A percentile compares a stretch with the other conserved stretches of the same genome.
These are phyloP conservation scores for Collybiopsis confluens DNA, from an alignment of 768 basidiomycete genomes.

Conservation along the genomic window DNA sequence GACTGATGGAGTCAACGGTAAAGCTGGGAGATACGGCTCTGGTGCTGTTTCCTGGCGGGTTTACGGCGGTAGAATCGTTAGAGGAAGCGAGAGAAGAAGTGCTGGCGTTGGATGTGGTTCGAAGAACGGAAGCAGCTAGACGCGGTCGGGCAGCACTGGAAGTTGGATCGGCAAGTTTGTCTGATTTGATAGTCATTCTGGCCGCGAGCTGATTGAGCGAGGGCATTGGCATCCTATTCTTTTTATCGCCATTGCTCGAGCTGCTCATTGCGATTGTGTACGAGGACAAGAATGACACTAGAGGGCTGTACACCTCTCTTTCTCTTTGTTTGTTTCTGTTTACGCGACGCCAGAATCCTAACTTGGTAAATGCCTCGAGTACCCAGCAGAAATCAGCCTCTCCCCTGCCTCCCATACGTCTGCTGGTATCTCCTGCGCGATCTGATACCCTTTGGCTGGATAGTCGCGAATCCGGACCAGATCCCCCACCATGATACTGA, in stretches of 20 bases:
- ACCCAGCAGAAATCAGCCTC: conserved; percentile 12
- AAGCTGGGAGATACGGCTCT: conserved; percentile 57
- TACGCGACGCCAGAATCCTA: no score
- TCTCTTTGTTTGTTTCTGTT: not conserved
- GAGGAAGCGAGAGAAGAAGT: conserved; percentile 51
- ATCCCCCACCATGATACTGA: conserved; percentile 15
- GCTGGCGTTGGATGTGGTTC: conserved; percentile 55
- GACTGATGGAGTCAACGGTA: conserved; percentile 42
- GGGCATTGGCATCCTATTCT: conserved; percentile 28
- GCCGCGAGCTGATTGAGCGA: conserved; percentile 82
- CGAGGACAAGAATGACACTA: no score
- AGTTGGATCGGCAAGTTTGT: conserved; percentile 21
- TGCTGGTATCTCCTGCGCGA: conserved; percentile 10
- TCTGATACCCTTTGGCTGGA: conserved; percentile 15
- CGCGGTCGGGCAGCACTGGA: conserved; percentile 41
- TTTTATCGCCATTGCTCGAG: no score
- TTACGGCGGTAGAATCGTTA: conserved; percentile 64
- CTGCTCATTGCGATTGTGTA: no score
- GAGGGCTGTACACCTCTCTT: no score
- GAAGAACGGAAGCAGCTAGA: conserved; percentile 67
- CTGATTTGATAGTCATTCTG: conserved; percentile 52
- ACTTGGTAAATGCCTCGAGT: conserved; percentile 11
- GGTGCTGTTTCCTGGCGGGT: conserved; percentile 48
- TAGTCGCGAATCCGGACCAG: conserved; percentile 14
- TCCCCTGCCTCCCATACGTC: conserved; percentile 13